These are phyloP conservation scores for Hymenoscyphus repandus DNA, from an alignment of 2,329 filamentous ascomycete genomes.

Conservation along the genomic window DNA sequence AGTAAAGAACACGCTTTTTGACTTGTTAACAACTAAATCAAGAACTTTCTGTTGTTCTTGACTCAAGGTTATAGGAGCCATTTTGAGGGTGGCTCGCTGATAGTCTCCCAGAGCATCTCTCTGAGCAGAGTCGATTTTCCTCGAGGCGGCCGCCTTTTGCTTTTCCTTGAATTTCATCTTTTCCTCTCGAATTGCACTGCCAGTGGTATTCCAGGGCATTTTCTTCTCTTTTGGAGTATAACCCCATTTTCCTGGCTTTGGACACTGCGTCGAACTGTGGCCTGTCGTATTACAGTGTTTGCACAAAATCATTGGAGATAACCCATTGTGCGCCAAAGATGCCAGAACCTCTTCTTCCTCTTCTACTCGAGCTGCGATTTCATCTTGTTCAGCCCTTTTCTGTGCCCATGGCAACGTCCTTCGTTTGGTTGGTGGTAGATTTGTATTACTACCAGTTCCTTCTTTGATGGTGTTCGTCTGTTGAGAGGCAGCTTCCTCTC, in stretches of 20 bases:
- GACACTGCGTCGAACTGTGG: slow-evolving; percentile 18
- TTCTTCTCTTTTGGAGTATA: slow-evolving; percentile 28
- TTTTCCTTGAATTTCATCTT: slow-evolving; percentile 66
- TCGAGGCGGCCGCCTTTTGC: slow-evolving; percentile 42
- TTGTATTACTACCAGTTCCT: slow-evolving; percentile 12
- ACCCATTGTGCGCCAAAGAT: slow-evolving; percentile 7
- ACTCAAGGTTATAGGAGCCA: slow-evolving; percentile 50
- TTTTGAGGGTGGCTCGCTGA: slow-evolving; percentile 36
- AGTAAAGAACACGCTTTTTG: slow-evolving; percentile 94
- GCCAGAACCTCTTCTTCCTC: slow-evolving; percentile 16
- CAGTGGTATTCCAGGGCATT: slow-evolving; percentile 67
- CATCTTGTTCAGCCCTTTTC: slow-evolving; percentile 30
- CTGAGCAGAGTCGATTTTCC: slow-evolving; percentile 36
- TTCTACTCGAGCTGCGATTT: slow-evolving; percentile 14
- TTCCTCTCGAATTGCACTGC: slow-evolving; percentile 74
- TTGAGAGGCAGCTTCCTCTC: slow-evolving; percentile 5
- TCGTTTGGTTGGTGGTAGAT: slow-evolving; percentile 34
- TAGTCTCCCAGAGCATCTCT: slow-evolving; percentile 40
- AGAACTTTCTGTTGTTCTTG: slow-evolving; percentile 82
- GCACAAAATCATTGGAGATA: slow-evolving; percentile 15
- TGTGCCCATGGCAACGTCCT: slow-evolving; percentile 29
- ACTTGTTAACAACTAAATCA: slow-evolving; percentile 72
- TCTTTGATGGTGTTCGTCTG: not conserved
- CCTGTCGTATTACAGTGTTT: slow-evolving; percentile 18
- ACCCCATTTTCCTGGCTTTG: slow-evolving; percentile 13